Conservation (phyloP, 2,329 filamentous ascomycete species). For the Purpureocillium lavendulum region DNA sequence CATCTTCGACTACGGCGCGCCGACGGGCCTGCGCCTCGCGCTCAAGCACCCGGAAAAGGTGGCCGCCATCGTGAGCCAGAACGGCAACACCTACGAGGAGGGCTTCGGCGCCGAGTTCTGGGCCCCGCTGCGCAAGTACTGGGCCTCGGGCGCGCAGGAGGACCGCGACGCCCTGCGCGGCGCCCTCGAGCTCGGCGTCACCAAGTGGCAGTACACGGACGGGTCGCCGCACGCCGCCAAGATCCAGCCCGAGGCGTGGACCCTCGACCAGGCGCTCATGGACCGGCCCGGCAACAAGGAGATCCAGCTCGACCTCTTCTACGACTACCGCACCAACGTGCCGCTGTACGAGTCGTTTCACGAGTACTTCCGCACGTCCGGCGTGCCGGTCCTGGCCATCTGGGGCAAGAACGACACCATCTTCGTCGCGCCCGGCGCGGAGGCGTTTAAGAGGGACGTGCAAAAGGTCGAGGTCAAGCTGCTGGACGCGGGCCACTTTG, state of each 20-base stretch:
- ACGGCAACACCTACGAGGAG: constrained; percentile 52
- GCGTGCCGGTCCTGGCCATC: constrained; percentile 45
- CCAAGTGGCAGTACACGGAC: constrained; percentile 34
- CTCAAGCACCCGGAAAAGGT: constrained; percentile 37
- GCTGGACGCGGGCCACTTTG: constrained; percentile 50
- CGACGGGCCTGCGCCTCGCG: constrained; percentile 44
- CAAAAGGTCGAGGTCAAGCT: constrained; percentile 36
- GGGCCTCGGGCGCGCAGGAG: constrained; percentile 25
- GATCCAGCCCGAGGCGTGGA: constrained; percentile 36
- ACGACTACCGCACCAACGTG: constrained; percentile 49
- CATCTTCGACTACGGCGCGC: constrained; percentile 56
- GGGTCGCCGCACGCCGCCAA: constrained; percentile 23
- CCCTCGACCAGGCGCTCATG: constrained; percentile 43
- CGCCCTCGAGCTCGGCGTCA: constrained; percentile 27
- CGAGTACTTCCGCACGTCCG: constrained; percentile 38
- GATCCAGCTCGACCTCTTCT: constrained; percentile 47
- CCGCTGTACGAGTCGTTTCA: constrained; percentile 46
- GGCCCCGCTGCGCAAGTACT: constrained; percentile 36
- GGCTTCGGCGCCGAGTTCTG: constrained; percentile 43
- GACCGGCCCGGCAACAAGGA: constrained; percentile 40
- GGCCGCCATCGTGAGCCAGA: constrained; percentile 47
- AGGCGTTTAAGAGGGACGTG: constrained; percentile 44
- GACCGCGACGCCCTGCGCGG: constrained; percentile 26
- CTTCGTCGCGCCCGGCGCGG: constrained; percentile 41
- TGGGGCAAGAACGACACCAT: constrained; percentile 51